Base-by-base conservation (phyloP, 495 filamentous ascomycete genomes). In the Neurospora hispaniola region DNA sequence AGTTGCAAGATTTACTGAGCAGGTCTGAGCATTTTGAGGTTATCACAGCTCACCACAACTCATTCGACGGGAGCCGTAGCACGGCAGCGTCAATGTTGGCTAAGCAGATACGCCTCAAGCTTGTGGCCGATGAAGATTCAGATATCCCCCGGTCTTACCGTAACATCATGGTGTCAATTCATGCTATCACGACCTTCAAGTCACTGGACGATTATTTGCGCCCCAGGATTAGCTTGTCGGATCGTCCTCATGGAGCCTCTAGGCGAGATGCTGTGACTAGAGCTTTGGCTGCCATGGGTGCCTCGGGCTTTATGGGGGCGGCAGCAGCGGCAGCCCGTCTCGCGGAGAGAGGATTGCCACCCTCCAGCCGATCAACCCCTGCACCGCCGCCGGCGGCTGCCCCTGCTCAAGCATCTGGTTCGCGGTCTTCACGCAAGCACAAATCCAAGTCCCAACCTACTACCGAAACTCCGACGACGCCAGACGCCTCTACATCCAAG, bases 21-120 rank as follows among this genome's bases (percentile, higher is more conserved):
- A 89, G 96, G 71, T 95, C 95, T 39, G 96, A 99, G 80, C 96
- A 98, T 82, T 98, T 98, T 78, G 96, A 98, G 79, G 96, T 99
- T 48, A 84, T 97, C 71, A 99, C 96, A 27, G 94, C 98, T 71
- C 93, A 95, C 76, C 92, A 97, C 71, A 97, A 96, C 75, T 90
- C 93, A 12, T 92, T 95, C 71, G 96, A 98, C 77, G 93, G 92
- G 69, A 97, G 94, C 69, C 89, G 95, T 69, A 96, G 91, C 84
- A 98, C 94, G 77, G 93, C 94, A 7, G 89, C 94, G 5, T 95
- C 94, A 3, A 97, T 98, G 96, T 87, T 99, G 16, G 93, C 93
- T 9, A 99, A 98, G 79, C 96, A 99, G 77, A 88, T 99, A 38
- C 90, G 94, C 38, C 87, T 99, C 18, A 94, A 93, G 78, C 84